Evolutionary conservation across 306 rosid genomes (phyloP).

Genomic region (Lathyrus oleraceus): DNA sequence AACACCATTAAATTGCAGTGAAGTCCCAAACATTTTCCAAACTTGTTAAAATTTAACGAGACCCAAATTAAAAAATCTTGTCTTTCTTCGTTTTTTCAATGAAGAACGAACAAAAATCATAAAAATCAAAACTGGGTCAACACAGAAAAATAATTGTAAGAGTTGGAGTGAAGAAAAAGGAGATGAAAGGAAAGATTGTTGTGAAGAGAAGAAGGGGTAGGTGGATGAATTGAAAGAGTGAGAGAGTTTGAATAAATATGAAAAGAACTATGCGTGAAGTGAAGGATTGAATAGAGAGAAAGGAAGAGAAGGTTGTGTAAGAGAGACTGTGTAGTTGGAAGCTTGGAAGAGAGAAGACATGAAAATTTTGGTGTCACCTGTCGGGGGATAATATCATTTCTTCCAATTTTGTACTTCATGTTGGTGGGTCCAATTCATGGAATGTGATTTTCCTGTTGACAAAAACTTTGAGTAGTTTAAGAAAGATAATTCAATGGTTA

Average conservation of each 20-base stretch:
- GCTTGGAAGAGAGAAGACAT: not conserved
- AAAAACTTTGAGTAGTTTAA: no score
- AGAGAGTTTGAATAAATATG: slow-evolving; percentile 37
- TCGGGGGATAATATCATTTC: slow-evolving; percentile 8
- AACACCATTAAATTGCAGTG: slow-evolving; percentile 55
- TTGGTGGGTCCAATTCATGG: slow-evolving; percentile 14
- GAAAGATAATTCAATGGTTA: no score
- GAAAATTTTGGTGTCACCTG: not conserved
- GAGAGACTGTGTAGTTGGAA: slow-evolving; percentile 24
- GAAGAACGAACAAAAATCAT: slow-evolving; percentile 10
- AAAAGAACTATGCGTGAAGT: slow-evolving; percentile 35
- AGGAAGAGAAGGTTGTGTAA: slow-evolving; percentile 32
- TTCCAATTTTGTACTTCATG: not conserved
- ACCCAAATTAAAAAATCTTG: slow-evolving; percentile 25
- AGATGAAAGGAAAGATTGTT: not conserved
- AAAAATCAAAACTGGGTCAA: slow-evolving; percentile 24
- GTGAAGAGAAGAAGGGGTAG: slow-evolving; percentile 8
- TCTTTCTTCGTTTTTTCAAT: slow-evolving; percentile 15
- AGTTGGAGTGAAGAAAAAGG: slow-evolving; percentile 15
- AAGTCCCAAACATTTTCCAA: slow-evolving; percentile 64
- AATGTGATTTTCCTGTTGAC: not conserved
- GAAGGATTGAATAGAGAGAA: slow-evolving; percentile 37
- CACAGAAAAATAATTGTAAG: not conserved
- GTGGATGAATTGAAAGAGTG: slow-evolving; percentile 35
- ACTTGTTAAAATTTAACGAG: slow-evolving; percentile 13